These are phyloP conservation scores for Pseudogymnoascus destructans DNA, from an alignment of 2,329 filamentous ascomycete genomes.

Conservation along the genomic window DNA sequence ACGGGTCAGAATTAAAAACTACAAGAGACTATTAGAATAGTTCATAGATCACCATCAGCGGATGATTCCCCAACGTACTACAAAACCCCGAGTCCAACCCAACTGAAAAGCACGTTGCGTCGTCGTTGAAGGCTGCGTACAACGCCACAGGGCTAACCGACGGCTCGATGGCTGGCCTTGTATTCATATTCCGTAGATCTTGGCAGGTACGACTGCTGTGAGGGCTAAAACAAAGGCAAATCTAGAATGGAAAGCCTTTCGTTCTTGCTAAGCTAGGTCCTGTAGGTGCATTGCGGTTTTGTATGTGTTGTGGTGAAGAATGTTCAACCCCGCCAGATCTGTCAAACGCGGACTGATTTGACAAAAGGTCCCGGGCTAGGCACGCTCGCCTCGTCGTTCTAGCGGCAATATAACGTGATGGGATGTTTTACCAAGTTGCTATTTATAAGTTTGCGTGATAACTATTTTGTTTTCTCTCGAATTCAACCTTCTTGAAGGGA, in stretches of 20 bases:
- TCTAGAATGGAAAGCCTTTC: not conserved
- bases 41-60: conserved; percentile 18
- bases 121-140: conserved; percentile 74
- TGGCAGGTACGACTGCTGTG: not conserved
- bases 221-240: not conserved
- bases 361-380: not conserved
- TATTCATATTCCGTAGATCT: conserved; percentile 56
- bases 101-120: conserved; percentile 74
- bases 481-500: not conserved
- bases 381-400: not conserved
- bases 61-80: conserved; percentile 38
- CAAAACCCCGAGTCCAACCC: conserved; percentile 78
- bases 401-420: conserved; percentile 1
- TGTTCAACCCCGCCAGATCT: not conserved
- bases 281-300: not conserved
- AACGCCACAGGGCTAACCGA: conserved; percentile 62
- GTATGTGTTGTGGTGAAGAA: not conserved
- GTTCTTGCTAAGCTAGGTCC: not conserved
- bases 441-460: not conserved
- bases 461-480: not conserved
- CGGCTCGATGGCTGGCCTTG: conserved; percentile 70
- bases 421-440: not conserved
- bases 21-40: conserved; percentile 13
- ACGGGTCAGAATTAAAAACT: conserved; percentile 65
- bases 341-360: not conserved